phyloP scores from a whole-genome alignment of 805 yeast genomes.

The Kockiozyma suomiensis region DNA sequence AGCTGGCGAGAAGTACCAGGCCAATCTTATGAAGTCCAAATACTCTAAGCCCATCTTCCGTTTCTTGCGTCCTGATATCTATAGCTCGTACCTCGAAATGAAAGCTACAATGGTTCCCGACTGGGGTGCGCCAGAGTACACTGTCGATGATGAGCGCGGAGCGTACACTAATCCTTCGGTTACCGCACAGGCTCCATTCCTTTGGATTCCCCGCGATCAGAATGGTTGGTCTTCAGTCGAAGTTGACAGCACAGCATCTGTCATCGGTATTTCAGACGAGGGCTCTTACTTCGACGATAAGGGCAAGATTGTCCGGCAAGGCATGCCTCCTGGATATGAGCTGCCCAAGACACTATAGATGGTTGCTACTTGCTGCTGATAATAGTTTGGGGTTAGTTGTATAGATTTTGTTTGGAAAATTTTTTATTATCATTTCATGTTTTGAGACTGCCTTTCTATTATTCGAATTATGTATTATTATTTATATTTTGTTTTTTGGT shows the following conservation, averaged over 20 bases:
- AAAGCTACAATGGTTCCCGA: constrained; percentile 26
- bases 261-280: constrained; percentile 66
- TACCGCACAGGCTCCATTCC: constrained; percentile 64
- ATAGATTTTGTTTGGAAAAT: background rate
- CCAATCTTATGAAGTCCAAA: constrained; percentile 3
- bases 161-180: constrained; percentile 82
- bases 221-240: constrained; percentile 73
- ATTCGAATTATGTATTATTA: background rate
- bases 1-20: constrained; percentile 15
- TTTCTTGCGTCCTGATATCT: constrained; percentile 36
- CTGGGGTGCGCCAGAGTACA: constrained; percentile 39
- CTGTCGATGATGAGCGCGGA: constrained; percentile 53
- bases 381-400: too few relatives aligned
- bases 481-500: background rate
- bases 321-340: constrained; percentile 52
- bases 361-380: background rate
- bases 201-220: constrained; percentile 92
- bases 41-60: constrained; percentile 20
- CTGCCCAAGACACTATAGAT: constrained; percentile 18
- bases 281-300: constrained; percentile 60
- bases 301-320: constrained; percentile 53
- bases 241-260: constrained; percentile 56
- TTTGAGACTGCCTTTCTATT: background rate
- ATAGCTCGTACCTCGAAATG: constrained; percentile 28
- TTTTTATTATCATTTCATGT: too few relatives aligned